A percentile compares a stretch with the other conserved stretches of the same genome.
Conservation (phyloP, 305 asterid genomes). For the Solanum chacoense region DNA sequence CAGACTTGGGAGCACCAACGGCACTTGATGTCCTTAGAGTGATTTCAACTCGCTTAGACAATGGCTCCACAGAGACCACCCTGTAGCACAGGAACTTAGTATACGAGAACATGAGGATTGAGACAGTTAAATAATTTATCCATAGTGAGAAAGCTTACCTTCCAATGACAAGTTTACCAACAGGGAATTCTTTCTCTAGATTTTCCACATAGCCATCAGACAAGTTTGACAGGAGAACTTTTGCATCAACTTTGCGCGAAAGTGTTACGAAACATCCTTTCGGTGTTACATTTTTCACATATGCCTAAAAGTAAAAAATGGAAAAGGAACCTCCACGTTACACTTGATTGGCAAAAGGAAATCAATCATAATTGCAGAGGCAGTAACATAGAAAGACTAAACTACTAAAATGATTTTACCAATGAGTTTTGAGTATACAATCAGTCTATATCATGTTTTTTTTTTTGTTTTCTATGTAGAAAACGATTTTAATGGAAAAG, state of each 20-base stretch:
- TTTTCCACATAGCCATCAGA: constrained; percentile 58
- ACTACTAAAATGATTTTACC: background rate
- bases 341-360: background rate
- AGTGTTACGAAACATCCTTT: constrained; percentile 88
- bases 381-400: background rate
- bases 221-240: constrained; percentile 69
- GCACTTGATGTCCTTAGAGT: constrained; percentile 63
- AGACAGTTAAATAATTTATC: background rate
- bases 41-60: constrained; percentile 84
- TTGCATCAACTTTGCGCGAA: constrained; percentile 81
- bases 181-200: constrained; percentile 65
- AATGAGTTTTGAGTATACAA: background rate
- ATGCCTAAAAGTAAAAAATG: constrained; percentile 40
- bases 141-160: constrained; percentile 33
- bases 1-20: constrained; percentile 25
- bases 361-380: background rate
- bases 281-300: constrained; percentile 60
- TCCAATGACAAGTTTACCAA: constrained; percentile 81
- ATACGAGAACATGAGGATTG: constrained; percentile 12
- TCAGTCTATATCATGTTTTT: background rate
- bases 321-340: background rate
- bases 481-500: background rate
- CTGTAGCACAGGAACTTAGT: constrained; percentile 36
- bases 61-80: constrained; percentile 77
- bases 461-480: background rate